Base-by-base conservation (phyloP, 305 asterid species). In the Petunia hybrid region DNA sequence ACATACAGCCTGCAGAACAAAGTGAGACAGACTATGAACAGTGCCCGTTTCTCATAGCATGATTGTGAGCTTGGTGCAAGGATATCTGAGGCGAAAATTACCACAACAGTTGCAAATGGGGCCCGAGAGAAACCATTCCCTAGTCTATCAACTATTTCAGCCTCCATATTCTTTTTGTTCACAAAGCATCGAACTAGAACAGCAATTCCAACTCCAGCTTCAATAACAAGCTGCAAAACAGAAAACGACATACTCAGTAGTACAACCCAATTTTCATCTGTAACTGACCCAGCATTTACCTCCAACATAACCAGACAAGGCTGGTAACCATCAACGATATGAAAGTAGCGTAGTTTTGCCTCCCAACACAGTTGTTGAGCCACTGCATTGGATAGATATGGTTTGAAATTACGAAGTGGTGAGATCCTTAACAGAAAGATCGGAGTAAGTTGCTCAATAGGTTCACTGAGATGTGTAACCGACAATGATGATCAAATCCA, bases 401-500 rank as follows among this genome's bases (percentile, higher is more conserved):
- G 86, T 88, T 82, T 88, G 89, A 68, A 69, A 63, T 73, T 31
- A 74, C 53, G 61, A 79, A 68, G 22, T 39, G 13, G 76, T 73
- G 60, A 38, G 46, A 35, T 48, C 65, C 62, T 63, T 61, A 78
- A 78, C 61, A 82, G 75, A 78, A 63, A 63, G 22, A 22, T 73
- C 60, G 78, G 79, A 76, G 81, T 65, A 78, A 74, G 74, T 53
- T 78, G 65, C 53, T 51, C 79, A 46, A 74, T 74, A 74, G 79
- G 53, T 74, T 63, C 22, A 74, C 51, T 74, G 64, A 74, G 51
- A 74, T 74, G 79, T 53, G 53, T 93, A 97, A 99, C 94, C 98
- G 97, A 77, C 99, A 97, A 84, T 97, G 99, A 88, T 97, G 99
- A 90, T 97, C 99, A 82, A 97, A 97, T 87, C 96, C 99, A 85